phyloP scores from a whole-genome alignment of 257 asterid species.

The Anisodus acutangulus region DNA sequence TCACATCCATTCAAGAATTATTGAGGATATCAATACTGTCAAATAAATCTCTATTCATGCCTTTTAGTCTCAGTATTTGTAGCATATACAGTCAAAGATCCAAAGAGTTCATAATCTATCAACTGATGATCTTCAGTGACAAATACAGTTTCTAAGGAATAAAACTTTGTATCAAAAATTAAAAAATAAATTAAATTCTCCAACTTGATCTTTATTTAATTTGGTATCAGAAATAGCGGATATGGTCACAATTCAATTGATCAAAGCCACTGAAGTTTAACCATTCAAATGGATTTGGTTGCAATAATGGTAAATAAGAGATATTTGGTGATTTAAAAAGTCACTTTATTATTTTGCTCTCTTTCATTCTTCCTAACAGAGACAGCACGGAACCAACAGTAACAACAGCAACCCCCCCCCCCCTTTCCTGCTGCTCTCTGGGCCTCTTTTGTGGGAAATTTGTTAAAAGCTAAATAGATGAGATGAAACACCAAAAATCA shows the following conservation, averaged over 20 bases:
- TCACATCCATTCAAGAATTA: conserved; percentile 6
- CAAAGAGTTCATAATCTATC: not conserved
- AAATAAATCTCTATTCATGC: conserved; percentile 4
- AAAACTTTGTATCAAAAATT: not conserved
- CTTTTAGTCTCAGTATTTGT: not conserved
- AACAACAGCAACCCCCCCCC: not conserved
- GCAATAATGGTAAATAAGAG: not conserved
- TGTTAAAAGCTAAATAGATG: conserved; percentile 1
- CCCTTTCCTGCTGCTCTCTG: not conserved
- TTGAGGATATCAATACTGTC: not conserved
- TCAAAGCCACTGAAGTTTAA: not conserved
- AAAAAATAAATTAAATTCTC: not conserved
- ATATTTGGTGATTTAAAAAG: not conserved
- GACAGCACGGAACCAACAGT: not conserved
- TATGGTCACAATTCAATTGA: not conserved
- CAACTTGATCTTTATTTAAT: not conserved
- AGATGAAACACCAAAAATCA: not conserved
- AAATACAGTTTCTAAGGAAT: not conserved
- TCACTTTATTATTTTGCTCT: not conserved
- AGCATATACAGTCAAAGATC: not conserved
- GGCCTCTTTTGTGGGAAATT: not conserved
- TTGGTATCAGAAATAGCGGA: not conserved
- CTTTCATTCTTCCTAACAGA: not conserved
- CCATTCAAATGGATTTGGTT: not conserved
- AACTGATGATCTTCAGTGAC: not conserved